Evolutionary conservation across 1,284 basidiomycete species (phyloP), one percentile per base, ranked within the genome.

Genomic region (Coriolopsis trogii): DNA sequence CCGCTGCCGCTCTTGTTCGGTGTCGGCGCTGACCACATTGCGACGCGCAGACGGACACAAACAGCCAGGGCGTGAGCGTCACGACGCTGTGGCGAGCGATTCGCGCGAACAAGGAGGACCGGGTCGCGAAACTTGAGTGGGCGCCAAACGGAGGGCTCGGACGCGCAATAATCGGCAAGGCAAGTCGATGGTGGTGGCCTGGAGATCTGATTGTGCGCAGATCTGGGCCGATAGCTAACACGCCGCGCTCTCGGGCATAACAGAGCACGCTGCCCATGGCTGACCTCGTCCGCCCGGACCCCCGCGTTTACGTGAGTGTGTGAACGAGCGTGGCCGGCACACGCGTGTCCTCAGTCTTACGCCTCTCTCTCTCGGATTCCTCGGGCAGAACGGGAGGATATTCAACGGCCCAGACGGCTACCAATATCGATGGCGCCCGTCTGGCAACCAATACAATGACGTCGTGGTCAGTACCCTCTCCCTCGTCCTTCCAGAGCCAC

Each of bases 121-220:
- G 87, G 40, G 85, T 91, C 61, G 89, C 90, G 59, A 89, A 85
- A 72, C 80, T 93, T 53, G 90, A 93, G 70, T 93, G 89, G 90
- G 80, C 85, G 48, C 73, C 81, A 46, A 87, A 81, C 61, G 89
- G 89, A 53, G 83, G 85, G 49, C 84, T 91, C 50, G 89, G 90
- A 58, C 88, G 90, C 62, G 84, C 87, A 59, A 77, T 87, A 60
- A 89, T 92, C 64, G 89, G 89, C 65, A 91, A 90, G 78, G 89
- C 89, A 59, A 57, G 65, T n/a, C n/a, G n/a, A n/a, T n/a, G n/a
- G n/a, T 24, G 33, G 42, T 28, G 36, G 30, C 30, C 30, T 30
- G 34, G 42, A 46, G 56, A 59, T 62, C 56, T 53, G 57, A 61
- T 61, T 55, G 48, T 42, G 50, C 50, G 43, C 50, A 58, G 58